phyloP scores from a whole-genome alignment of 768 basidiomycete genomes.

The Lactarius quietus region DNA sequence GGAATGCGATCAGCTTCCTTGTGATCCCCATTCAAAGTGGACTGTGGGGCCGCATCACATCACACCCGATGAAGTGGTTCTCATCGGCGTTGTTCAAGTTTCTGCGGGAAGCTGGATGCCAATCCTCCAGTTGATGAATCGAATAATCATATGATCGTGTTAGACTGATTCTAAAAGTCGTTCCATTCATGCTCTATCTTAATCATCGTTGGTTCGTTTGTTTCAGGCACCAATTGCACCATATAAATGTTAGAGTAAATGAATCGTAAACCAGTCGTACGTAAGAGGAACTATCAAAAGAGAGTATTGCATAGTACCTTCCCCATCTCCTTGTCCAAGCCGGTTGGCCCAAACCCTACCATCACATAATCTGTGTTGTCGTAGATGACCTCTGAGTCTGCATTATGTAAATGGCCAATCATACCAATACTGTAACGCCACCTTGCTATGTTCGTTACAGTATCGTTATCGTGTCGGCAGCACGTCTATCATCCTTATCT shows the following conservation, averaged over 20 bases:
- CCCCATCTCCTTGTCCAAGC: slow-evolving; percentile 83
- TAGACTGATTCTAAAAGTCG: background rate
- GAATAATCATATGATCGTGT: slow-evolving; percentile 17
- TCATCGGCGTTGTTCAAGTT: slow-evolving; percentile 24
- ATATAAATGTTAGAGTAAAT: slow-evolving; percentile 1
- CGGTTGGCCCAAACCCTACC: slow-evolving; percentile 92
- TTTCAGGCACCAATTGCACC: background rate
- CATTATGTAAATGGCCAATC: slow-evolving; percentile 80
- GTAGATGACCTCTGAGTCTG: slow-evolving; percentile 94
- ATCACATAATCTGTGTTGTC: slow-evolving; percentile 99
- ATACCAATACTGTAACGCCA: too few species aligned
- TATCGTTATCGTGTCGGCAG: too few species aligned
- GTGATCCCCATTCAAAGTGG: slow-evolving; percentile 1
- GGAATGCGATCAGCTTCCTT: slow-evolving; percentile 9
- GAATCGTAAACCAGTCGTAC: slow-evolving; percentile 32
- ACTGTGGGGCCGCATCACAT: slow-evolving; percentile 5
- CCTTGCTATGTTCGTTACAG: too few species aligned
- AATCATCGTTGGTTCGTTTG: background rate
- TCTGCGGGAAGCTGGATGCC: slow-evolving; percentile 24
- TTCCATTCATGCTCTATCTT: background rate
- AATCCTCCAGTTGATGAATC: slow-evolving; percentile 12
- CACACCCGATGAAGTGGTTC: slow-evolving; percentile 15
- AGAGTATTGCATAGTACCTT: slow-evolving; percentile 52
- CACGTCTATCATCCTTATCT: too few species aligned
- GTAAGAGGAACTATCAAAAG: slow-evolving; percentile 4